phyloP scores from a whole-genome alignment of 2,329 filamentous ascomycete species.

The Fusarium pseudonygamai region DNA sequence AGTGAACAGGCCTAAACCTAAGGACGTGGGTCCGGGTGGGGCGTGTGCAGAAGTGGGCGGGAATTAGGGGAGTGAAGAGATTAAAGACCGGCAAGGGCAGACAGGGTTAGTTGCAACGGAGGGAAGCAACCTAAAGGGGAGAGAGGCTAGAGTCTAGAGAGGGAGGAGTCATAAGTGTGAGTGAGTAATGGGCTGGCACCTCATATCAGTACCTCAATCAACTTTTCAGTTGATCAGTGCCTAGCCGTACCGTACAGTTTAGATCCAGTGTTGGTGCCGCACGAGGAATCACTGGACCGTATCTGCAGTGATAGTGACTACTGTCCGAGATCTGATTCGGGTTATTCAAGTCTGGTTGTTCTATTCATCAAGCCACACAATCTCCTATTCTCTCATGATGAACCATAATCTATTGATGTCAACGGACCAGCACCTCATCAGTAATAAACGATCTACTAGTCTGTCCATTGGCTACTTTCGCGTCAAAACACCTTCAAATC shows the following conservation, averaged over 20 bases:
- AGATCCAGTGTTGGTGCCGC: not conserved
- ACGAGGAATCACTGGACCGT: not conserved
- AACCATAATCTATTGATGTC: not conserved
- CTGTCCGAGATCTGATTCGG: not conserved
- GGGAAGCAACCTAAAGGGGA: conserved; percentile 1
- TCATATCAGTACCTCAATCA: not conserved
- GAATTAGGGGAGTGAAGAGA: conserved; percentile 34
- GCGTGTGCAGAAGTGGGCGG: conserved; percentile 30
- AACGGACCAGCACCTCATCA: not conserved
- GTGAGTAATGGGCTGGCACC: not conserved
- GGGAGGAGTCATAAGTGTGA: not conserved
- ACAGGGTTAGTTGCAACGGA: not conserved
- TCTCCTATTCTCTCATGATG: not conserved
- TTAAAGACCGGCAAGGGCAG: conserved; percentile 16
- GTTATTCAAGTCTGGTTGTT: not conserved
- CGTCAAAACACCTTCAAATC: conserved; percentile 26
- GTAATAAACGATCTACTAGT: conserved; percentile 8
- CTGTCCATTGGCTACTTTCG: conserved; percentile 27
- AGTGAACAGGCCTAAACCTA: conserved; percentile 20
- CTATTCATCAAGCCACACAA: conserved; percentile 2
- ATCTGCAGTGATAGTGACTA: not conserved
- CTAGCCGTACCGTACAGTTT: not conserved
- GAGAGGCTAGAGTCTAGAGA: not conserved
- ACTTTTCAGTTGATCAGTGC: not conserved
- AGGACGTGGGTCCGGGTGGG: conserved; percentile 26